Conservation (phyloP, 139 green algal genomes). For the Chlorella ohadii region DNA sequence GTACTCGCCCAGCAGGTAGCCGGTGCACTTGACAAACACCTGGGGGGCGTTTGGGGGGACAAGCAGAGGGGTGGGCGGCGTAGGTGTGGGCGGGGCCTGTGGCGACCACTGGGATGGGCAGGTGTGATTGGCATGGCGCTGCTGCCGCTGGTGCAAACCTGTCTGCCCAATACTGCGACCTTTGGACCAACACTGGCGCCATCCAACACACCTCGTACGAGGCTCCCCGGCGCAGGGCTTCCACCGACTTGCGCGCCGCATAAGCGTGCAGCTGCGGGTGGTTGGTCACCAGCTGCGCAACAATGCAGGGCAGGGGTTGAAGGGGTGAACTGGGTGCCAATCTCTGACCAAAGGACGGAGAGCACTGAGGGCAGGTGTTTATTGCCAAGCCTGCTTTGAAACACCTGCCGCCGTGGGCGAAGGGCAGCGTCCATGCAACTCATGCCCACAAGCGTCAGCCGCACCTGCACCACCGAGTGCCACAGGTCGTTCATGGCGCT, state of each 20-base stretch:
- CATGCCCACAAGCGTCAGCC: too few species aligned
- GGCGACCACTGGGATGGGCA: too few species aligned
- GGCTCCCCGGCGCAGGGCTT: slow-evolving; percentile 70
- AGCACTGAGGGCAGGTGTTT: neutral
- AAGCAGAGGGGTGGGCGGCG: neutral
- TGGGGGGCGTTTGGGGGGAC: neutral
- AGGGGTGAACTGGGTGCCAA: neutral
- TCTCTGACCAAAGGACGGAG: too few species aligned
- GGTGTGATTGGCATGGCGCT: too few species aligned
- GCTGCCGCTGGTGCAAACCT: too few species aligned
- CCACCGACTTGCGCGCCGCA: slow-evolving; percentile 71
- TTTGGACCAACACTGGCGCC: too few species aligned
- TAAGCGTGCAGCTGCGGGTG: slow-evolving; percentile 89
- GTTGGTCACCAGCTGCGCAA: slow-evolving; percentile 94
- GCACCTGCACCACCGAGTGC: slow-evolving; percentile 69
- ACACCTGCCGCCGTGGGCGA: neutral
- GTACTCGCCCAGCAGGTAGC: slow-evolving; percentile 94
- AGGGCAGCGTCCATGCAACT: too few species aligned
- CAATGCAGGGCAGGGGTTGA: neutral
- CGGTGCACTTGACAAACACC: slow-evolving; percentile 75
- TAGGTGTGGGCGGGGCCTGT: too few species aligned
- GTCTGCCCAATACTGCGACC: too few species aligned
- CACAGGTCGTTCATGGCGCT: slow-evolving; percentile 96
- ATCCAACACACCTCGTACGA: slow-evolving; percentile 60
- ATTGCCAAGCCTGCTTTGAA: too few species aligned